A percentile compares a stretch with the other conserved stretches of the same genome.
Conservation (phyloP, 306 rosid species). For the Notholithocarpus densiflorus region DNA sequence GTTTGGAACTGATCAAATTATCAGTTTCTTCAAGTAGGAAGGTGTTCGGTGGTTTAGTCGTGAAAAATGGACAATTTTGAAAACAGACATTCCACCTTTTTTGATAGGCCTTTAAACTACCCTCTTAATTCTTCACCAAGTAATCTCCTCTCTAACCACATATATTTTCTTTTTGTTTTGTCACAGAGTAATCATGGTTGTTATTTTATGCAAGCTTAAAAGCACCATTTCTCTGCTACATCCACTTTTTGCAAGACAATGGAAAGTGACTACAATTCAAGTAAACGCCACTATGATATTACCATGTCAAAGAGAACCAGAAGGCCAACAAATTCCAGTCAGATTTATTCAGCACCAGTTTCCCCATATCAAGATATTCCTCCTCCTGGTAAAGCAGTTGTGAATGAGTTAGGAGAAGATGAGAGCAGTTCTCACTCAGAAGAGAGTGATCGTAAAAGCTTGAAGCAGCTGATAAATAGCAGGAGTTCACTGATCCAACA, state of each 20-base stretch:
- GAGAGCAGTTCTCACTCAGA: conserved; percentile 4
- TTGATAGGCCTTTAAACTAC: conserved; percentile 52
- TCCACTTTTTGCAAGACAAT: conserved; percentile 15
- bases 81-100: conserved; percentile 58
- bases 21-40: conserved; percentile 2
- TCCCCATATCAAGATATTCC: background rate
- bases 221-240: background rate
- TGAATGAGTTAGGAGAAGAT: conserved; percentile 15
- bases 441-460: conserved; percentile 48
- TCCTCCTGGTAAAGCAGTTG: conserved; percentile 3
- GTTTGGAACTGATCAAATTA: background rate
- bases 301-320: conserved; percentile 86
- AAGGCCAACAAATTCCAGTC: conserved; percentile 33
- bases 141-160: conserved; percentile 19
- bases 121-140: conserved; percentile 51
- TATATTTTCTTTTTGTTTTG: background rate
- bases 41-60: conserved; percentile 43
- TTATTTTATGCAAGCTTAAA: background rate
- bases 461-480: conserved; percentile 65
- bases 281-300: conserved; percentile 61
- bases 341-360: conserved; percentile 8
- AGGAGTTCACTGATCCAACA: conserved; percentile 66
- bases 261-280: conserved; percentile 43
- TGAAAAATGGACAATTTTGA: conserved; percentile 27
- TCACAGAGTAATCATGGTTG: background rate